Base-by-base conservation (phyloP, 2,329 filamentous ascomycete genomes). In the Didymella lethalis region DNA sequence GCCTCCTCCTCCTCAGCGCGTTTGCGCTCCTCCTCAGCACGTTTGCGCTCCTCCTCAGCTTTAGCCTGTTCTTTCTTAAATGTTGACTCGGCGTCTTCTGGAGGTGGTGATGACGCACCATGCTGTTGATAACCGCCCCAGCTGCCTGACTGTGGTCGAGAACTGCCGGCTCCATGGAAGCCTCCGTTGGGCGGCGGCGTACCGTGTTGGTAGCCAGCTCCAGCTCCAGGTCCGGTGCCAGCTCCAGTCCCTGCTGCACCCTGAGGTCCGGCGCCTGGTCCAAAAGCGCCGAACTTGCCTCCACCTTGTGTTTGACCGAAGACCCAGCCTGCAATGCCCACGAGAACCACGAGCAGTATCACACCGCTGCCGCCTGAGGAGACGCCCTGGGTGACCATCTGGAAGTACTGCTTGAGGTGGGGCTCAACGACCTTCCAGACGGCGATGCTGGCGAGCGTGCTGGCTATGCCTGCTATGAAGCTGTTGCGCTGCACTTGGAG, bases 401-500 rank as follows among this genome's bases (percentile, higher is more conserved):
- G 80, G 79, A 91, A 89, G 90, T 91, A 96, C 48, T 84, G 80
- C 68, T 86, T 87, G 64, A 94, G 82, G 4, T 90, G 86, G 0
- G 93, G 93, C 29, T 90, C 85, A 66, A 94, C 82, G 61, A 85
- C 86, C 62, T 89, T 85, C 78, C 88, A 92, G n/a, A 96, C 72
- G 2, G 88, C 85, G 16, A 95, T 88, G 10, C 88, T 80, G 38
- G 91, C 82, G 32, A 97, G 79, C 2, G 92, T 92, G 59, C 87
- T 89, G 40, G 88, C 90, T 68, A 93, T 92, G 28, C 94, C 94
- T 3, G 93, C 93, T 23, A 93, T 84, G 77, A 97, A 98, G 79
- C 92, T 96, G 78, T 97, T 97, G 71, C 90, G 84, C 71, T 95
- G 91, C 20, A 92, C 90, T 72, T 90, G 86, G 62, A 98, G 78